Percentiles rank a stretch among this genome's conserved stretches.
phyloP scores from a whole-genome alignment of 208 protist genomes.

The Balamuthia mandrillaris region DNA sequence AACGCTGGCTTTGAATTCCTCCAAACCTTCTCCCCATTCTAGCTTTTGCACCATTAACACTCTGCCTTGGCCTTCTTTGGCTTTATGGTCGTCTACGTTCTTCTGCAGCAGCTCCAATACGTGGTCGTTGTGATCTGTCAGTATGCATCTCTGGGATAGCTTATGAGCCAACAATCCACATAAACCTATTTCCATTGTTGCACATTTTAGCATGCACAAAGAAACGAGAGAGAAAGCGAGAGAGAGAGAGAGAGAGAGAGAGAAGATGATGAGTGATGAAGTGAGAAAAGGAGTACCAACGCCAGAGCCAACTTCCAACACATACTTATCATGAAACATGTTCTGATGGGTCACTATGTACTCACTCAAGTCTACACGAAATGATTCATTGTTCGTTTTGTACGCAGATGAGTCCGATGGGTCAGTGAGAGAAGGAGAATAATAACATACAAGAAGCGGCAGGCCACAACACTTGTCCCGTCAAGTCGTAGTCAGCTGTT shows the following conservation, averaged over 20 bases:
- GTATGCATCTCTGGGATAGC: neutral
- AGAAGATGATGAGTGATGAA: neutral
- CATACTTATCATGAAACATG: neutral
- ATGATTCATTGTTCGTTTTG: neutral
- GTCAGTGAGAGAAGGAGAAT: neutral
- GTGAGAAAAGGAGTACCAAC: neutral
- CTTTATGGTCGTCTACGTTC: neutral
- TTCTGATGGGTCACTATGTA: neutral
- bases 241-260: neutral
- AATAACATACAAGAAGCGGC: neutral
- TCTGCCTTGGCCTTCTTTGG: neutral
- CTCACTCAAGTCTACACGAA: neutral
- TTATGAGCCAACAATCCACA: neutral
- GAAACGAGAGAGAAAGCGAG: no score
- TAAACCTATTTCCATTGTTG: no score
- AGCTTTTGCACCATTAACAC: neutral
- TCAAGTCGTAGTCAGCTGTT: neutral
- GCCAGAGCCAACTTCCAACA: neutral
- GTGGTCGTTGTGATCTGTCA: neutral
- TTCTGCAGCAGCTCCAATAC: neutral
- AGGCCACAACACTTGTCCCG: neutral
- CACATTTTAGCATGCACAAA: no score
- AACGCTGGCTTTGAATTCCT: neutral
- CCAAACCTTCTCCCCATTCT: neutral
- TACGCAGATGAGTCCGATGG: neutral